Base-by-base conservation (phyloP, 306 rosid species). In the Amphicarpaea edgeworthii region DNA sequence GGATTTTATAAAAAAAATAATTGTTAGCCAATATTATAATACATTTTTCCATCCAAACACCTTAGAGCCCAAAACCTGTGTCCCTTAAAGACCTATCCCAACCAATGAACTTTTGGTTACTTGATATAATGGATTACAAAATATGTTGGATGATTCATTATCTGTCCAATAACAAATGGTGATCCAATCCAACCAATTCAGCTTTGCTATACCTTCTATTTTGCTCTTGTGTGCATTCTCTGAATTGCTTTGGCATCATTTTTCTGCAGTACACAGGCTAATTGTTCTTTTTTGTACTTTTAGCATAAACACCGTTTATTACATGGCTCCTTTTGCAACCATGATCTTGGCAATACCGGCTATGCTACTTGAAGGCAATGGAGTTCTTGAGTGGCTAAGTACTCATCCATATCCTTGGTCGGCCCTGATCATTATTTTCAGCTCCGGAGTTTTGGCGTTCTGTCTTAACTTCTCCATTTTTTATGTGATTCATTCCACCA, bases 321-420 rank as follows among this genome's bases (percentile, higher is more conserved):
- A 93, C 87, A 93, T 93, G 98, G 97, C 98, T 19, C 98, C 98
- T 81, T 93, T 87, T 70, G 98, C 98, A 11, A 93, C 98, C 78
- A 87, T 93, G 97, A 93, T 93, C 86, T 81, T 91, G 97, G 97
- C 89, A 8, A 71, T 88, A 74, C 98, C 98, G 47, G 98, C 98
- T 32, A 2, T 85, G 83, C 84, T 93, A 70, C 94, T 93, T 4
- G 98, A 93, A 88, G 98, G 98, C 72, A 86, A 79, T 79, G 98
- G 98, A 73, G 81, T 93, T 70, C 61, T 87, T 46, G 90, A 91
- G 59, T 93, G 98, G 98, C 74, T 91, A 72, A 79, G 83, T 73
- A 87, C 90, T 46, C 94, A 91, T 80, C 79, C 86, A 60, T 75
- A 83, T 72, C 87, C 90, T 67, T 58, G 75, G 81, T 76, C 90